A percentile compares a stretch with the other conserved stretches of the same genome.
Conservation (phyloP, 2,329 filamentous ascomycete genomes). For the Westerdykella sp. region DNA sequence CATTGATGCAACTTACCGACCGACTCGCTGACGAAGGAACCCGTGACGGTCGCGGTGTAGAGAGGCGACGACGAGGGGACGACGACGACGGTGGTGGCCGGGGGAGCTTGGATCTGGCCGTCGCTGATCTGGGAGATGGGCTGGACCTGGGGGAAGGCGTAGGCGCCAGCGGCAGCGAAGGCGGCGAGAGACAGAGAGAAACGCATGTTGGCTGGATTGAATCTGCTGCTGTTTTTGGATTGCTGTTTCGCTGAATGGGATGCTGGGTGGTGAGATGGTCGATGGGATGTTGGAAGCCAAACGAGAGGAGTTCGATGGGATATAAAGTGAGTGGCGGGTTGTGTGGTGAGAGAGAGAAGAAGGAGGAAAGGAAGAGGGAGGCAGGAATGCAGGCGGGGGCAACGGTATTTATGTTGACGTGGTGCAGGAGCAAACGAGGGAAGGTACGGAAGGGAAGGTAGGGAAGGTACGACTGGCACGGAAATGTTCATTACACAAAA, state of each 20-base stretch:
- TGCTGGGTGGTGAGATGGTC: neutral
- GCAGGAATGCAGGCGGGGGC: no score
- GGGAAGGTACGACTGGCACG: no score
- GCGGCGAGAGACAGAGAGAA: constrained; percentile 23
- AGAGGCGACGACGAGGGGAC: neutral
- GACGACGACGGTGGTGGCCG: constrained; percentile 5
- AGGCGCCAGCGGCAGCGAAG: constrained; percentile 20
- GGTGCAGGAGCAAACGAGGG: no score
- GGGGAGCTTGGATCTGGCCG: constrained; percentile 33
- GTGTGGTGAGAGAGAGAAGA: no score
- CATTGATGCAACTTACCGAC: neutral
- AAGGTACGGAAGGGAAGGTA: no score
- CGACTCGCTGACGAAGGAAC: neutral
- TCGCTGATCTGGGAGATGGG: constrained; percentile 36
- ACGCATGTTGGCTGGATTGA: constrained; percentile 24
- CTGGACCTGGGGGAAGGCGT: constrained; percentile 23
- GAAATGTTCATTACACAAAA: no score
- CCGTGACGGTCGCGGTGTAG: neutral
- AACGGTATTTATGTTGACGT: no score
- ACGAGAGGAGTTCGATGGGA: no score
- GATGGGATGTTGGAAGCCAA: neutral
- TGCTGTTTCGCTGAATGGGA: neutral
- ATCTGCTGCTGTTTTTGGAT: neutral
- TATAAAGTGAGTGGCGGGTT: no score
- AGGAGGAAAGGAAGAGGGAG: no score